Percentiles rank a stretch among this genome's conserved stretches.
Conservation (phyloP, 2,329 filamentous ascomycete species). For the Penicillium rolfsii region DNA sequence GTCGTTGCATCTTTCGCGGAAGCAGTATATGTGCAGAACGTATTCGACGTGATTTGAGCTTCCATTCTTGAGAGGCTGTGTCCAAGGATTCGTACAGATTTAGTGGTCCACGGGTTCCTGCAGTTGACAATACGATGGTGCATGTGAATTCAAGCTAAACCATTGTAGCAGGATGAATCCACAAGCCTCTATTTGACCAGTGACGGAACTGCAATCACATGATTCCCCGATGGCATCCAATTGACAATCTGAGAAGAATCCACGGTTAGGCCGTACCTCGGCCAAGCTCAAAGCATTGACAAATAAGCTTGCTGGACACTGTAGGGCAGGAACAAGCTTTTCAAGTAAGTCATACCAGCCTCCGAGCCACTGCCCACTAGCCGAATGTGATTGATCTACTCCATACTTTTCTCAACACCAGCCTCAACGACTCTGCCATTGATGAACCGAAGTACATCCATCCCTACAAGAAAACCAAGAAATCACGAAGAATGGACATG, state of each 20-base stretch:
- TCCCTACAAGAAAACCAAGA: neutral
- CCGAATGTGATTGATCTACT: neutral
- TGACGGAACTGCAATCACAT: neutral
- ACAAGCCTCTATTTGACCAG: neutral
- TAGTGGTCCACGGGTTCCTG: neutral
- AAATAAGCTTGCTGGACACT: neutral
- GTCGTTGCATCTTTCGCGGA: constrained; percentile 16
- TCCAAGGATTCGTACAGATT: neutral
- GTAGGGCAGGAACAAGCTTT: neutral
- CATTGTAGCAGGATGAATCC: neutral
- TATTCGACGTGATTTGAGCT: constrained; percentile 35
- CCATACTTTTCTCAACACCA: neutral
- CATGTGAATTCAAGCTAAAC: neutral
- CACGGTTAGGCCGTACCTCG: neutral
- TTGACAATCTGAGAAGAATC: neutral
- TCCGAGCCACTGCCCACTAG: neutral
- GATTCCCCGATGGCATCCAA: neutral
- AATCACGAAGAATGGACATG: constrained; percentile 15
- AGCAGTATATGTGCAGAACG: constrained; percentile 36
- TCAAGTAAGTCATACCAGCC: neutral
- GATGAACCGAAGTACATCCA: neutral
- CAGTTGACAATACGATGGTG: neutral
- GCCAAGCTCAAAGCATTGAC: neutral
- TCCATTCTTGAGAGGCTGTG: constrained; percentile 18
- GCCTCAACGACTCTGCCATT: neutral